These are phyloP conservation scores for Fusarium hostae DNA, from an alignment of 2,329 filamentous ascomycete species.

Conservation along the genomic window DNA sequence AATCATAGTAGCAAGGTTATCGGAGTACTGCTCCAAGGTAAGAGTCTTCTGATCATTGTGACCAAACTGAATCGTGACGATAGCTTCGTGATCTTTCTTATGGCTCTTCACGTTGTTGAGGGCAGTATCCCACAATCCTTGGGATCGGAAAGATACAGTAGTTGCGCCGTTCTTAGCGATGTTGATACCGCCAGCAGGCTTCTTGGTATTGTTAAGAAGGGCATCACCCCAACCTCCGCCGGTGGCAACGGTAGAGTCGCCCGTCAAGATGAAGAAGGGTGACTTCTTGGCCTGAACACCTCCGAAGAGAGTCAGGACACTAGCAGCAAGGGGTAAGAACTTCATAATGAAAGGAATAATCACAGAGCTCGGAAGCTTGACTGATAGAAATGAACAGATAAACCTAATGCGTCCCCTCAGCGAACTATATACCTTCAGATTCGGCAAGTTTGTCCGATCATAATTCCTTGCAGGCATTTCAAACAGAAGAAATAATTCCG, in stretches of 20 bases:
- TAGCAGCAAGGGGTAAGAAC: not conserved
- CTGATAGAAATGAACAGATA: no score
- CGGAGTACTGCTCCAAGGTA: slow-evolving; percentile 9
- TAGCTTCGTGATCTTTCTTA: not conserved
- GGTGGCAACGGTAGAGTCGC: slow-evolving; percentile 13
- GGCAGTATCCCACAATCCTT: slow-evolving; percentile 7
- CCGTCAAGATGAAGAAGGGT: slow-evolving; percentile 9
- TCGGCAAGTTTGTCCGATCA: not conserved
- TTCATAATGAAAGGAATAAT: not conserved
- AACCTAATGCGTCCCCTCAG: not conserved
- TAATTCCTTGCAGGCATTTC: not conserved
- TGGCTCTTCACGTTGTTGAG: not conserved
- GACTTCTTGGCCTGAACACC: not conserved
- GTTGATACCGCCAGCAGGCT: not conserved
- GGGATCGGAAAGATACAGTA: slow-evolving; percentile 7
- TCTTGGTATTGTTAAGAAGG: slow-evolving; percentile 1
- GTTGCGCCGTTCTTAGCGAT: slow-evolving; percentile 19
- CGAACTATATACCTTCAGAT: not conserved
- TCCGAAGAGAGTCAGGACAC: not conserved
- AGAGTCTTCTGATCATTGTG: slow-evolving; percentile 26
- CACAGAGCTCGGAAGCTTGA: not conserved
- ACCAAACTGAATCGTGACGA: slow-evolving; percentile 12
- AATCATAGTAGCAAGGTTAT: slow-evolving; percentile 11
- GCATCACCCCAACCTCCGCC: slow-evolving; percentile 15
- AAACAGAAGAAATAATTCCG: not conserved